These are phyloP conservation scores for Margaritispora aquatica DNA, from an alignment of 495 filamentous ascomycete genomes.

Conservation along the genomic window DNA sequence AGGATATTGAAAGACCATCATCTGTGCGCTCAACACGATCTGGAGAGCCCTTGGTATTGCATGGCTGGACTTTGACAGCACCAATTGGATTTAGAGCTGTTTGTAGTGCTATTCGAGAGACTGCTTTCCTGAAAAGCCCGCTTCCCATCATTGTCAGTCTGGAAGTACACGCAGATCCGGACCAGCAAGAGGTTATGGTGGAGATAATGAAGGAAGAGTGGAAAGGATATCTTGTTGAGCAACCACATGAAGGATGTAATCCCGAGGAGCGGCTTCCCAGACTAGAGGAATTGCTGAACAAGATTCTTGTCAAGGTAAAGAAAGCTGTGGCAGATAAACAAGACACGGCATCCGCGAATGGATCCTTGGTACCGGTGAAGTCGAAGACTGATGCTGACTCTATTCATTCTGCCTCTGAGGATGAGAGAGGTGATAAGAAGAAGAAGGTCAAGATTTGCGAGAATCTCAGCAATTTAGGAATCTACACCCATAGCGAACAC, in stretches of 20 bases:
- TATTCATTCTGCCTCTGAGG: conserved; percentile 23
- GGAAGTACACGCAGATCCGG: conserved; percentile 73
- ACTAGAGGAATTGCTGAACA: conserved; percentile 58
- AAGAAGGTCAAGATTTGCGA: conserved; percentile 65
- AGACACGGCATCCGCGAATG: conserved; percentile 7
- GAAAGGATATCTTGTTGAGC: conserved; percentile 60
- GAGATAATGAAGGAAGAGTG: conserved; percentile 80
- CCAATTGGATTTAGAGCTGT: conserved; percentile 80
- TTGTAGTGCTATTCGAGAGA: conserved; percentile 69
- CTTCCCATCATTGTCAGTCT: conserved; percentile 83
- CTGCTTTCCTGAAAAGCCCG: conserved; percentile 65
- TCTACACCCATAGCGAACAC: conserved; percentile 77
- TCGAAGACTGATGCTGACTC: conserved; percentile 15
- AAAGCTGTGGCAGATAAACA: conserved; percentile 44
- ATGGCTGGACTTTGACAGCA: conserved; percentile 87
- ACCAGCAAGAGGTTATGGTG: conserved; percentile 85
- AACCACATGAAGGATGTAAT: conserved; percentile 32
- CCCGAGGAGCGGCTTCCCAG: conserved; percentile 55
- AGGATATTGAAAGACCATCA: conserved; percentile 6
- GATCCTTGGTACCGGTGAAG: conserved; percentile 19
- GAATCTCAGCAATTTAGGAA: conserved; percentile 62
- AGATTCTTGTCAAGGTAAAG: conserved; percentile 91
- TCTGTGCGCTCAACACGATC: conserved; percentile 13
- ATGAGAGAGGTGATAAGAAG: conserved; percentile 25
- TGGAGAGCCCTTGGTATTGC: conserved; percentile 70